These are phyloP conservation scores for Alternaria arborescens DNA, from an alignment of 2,329 filamentous ascomycete species.

Conservation along the genomic window DNA sequence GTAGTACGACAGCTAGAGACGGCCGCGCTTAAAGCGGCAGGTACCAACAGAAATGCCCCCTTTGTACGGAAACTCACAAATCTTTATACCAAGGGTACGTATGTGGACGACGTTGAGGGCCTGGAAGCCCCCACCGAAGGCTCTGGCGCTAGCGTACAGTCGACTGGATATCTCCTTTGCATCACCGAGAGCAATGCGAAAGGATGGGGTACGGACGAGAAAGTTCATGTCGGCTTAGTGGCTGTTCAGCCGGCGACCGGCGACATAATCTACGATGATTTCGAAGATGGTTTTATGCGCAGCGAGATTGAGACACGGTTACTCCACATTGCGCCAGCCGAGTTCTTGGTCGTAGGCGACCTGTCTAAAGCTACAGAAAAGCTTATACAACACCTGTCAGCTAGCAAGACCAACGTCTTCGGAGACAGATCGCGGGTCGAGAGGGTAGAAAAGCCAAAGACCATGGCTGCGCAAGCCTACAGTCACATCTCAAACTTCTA, in stretches of 20 bases:
- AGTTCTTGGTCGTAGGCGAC: constrained; percentile 91
- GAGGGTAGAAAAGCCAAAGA: constrained; percentile 76
- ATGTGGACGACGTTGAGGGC: constrained; percentile 91
- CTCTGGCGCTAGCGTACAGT: constrained; percentile 63
- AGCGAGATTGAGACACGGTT: constrained; percentile 95
- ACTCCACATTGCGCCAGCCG: constrained; percentile 93
- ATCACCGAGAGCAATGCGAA: constrained; percentile 86
- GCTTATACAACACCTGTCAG: constrained; percentile 86
- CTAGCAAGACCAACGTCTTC: constrained; percentile 88
- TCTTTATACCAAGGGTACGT: constrained; percentile 97
- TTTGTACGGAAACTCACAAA: constrained; percentile 95
- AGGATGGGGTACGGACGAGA: constrained; percentile 86
- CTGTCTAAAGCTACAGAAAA: constrained; percentile 93
- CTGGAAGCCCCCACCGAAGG: constrained; percentile 63
- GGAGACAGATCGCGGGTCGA: constrained; percentile 90
- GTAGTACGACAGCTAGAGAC: constrained; percentile 95
- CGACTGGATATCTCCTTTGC: constrained; percentile 89
- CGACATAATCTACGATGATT: constrained; percentile 94
- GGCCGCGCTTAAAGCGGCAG: constrained; percentile 91
- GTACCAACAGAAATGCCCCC: constrained; percentile 91
- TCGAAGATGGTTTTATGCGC: constrained; percentile 97
- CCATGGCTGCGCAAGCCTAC: constrained; percentile 82
- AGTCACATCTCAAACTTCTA: constrained; percentile 95
- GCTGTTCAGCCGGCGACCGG: constrained; percentile 96
- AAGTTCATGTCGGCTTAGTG: constrained; percentile 87